These are phyloP conservation scores for Nemania sp. DNA, from an alignment of 2,329 filamentous ascomycete species.

Conservation along the genomic window DNA sequence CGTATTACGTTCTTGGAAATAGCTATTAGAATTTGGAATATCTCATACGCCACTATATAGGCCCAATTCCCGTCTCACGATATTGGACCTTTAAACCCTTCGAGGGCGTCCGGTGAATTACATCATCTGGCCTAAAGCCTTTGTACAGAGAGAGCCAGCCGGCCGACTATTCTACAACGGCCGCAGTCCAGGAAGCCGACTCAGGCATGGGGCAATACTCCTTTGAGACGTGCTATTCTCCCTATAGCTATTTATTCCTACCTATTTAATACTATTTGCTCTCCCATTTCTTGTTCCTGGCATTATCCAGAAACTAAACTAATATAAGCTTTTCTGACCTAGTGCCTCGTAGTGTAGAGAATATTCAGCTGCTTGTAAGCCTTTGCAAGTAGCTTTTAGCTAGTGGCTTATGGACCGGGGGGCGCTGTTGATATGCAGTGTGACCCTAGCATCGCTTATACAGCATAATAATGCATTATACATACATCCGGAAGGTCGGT, in stretches of 20 bases:
- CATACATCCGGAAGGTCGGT: neutral
- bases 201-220: no score
- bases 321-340: neutral
- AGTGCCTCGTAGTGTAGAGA: neutral
- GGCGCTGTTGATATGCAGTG: neutral
- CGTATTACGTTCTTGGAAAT: neutral
- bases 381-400: neutral
- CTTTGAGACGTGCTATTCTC: no score
- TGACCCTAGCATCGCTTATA: neutral
- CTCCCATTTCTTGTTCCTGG: no score
- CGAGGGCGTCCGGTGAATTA: no score
- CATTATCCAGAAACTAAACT: no score
- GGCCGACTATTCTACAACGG: no score
- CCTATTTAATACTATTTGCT: no score
- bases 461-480: neutral
- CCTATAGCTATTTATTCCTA: no score
- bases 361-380: neutral
- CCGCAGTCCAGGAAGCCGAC: no score
- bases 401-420: neutral
- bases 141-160: no score
- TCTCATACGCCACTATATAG: neutral
- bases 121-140: no score
- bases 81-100: no score
- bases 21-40: neutral
- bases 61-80: neutral